phyloP scores from a whole-genome alignment of 1,139 yeast species.

The Debaryomyces fabryi region DNA sequence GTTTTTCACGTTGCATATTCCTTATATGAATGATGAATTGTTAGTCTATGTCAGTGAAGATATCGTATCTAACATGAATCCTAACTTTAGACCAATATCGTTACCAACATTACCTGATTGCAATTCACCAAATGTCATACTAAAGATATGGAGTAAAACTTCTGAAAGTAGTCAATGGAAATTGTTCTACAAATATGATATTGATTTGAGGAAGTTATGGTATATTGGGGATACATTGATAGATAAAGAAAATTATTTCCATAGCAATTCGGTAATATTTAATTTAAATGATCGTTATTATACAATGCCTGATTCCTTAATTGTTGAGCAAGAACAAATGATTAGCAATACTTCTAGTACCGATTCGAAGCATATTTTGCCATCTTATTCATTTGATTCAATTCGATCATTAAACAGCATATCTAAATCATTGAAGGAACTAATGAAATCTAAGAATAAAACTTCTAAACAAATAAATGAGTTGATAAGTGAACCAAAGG shows the following conservation, averaged over 20 bases:
- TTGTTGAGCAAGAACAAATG: constrained; percentile 4
- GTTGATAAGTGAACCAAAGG: constrained; percentile 17
- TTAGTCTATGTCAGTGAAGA: constrained; percentile 44
- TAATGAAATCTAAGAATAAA: constrained; percentile 23
- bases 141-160: constrained; percentile 30
- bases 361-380: not conserved
- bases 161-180: constrained; percentile 21
- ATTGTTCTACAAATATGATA: constrained; percentile 21
- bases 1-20: constrained; percentile 31
- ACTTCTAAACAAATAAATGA: constrained; percentile 20
- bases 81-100: constrained; percentile 32
- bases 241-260: constrained; percentile 22
- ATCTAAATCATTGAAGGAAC: constrained; percentile 34
- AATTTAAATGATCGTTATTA: constrained; percentile 27
- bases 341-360: not conserved
- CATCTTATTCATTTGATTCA: constrained; percentile 39
- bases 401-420: constrained; percentile 38
- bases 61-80: constrained; percentile 25
- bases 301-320: constrained; percentile 20
- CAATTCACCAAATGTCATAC: constrained; percentile 15
- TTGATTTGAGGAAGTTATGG: constrained; percentile 24
- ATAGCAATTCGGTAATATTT: constrained; percentile 29
- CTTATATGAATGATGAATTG: constrained; percentile 12
- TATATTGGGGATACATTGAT: constrained; percentile 17
- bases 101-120: constrained; percentile 26